These are phyloP conservation scores for Myxozyma geophila DNA, from an alignment of 805 yeast genomes.

Conservation along the genomic window DNA sequence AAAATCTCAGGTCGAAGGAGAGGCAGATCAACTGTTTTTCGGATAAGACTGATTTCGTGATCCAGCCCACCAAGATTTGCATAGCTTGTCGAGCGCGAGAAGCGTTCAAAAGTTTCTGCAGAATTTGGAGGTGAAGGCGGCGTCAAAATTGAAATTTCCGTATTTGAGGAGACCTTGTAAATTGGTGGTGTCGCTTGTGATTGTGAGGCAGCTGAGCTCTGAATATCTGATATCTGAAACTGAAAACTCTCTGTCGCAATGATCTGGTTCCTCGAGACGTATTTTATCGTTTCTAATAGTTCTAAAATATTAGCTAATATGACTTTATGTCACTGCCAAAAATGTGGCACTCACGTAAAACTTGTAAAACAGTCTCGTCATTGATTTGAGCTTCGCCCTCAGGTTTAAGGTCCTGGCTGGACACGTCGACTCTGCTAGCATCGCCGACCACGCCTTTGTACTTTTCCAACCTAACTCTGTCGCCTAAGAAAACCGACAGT, in stretches of 20 bases:
- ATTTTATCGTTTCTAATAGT: slow-evolving; percentile 47
- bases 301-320: slow-evolving; percentile 40
- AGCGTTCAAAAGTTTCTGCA: neutral
- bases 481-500: slow-evolving; percentile 55
- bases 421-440: slow-evolving; percentile 49
- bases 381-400: slow-evolving; percentile 27
- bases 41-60: slow-evolving; percentile 62
- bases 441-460: slow-evolving; percentile 55
- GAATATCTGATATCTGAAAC: slow-evolving; percentile 40
- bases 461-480: slow-evolving; percentile 55
- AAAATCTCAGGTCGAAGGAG: slow-evolving; percentile 76
- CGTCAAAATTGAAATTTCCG: slow-evolving; percentile 17
- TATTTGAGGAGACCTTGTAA: slow-evolving; percentile 17
- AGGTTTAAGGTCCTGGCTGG: slow-evolving; percentile 39
- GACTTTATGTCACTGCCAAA: neutral
- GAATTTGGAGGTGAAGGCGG: slow-evolving; percentile 1
- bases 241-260: slow-evolving; percentile 59
- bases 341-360: slow-evolving; percentile 4
- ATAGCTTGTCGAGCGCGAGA: slow-evolving; percentile 44
- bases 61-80: slow-evolving; percentile 76
- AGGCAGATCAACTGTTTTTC: slow-evolving; percentile 77
- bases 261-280: slow-evolving; percentile 53
- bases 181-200: slow-evolving; percentile 7
- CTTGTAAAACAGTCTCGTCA: slow-evolving; percentile 1
- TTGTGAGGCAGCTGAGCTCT: slow-evolving; percentile 18